Evolutionary conservation across 179 eudicot genomes (phyloP).

Genomic region (Nepenthes alata): DNA sequence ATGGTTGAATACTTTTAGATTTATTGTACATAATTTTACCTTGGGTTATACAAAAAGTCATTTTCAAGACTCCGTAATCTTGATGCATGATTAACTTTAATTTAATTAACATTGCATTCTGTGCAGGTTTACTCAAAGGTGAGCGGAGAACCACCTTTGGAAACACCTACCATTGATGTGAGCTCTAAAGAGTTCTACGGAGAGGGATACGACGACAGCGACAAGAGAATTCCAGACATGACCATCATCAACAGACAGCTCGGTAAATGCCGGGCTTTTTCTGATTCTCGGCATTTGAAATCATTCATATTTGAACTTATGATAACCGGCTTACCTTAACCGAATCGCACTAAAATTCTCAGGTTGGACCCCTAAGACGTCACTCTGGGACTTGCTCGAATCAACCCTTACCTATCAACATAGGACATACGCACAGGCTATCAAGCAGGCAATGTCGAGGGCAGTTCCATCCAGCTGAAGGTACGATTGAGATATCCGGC

Average conservation of each 20-base stretch:
- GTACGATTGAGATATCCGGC: background rate
- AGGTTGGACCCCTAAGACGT: conserved; percentile 18
- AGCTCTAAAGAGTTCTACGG: conserved; percentile 17
- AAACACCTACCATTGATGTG: conserved; percentile 12
- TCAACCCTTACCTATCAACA: conserved; percentile 14
- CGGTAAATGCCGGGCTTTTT: conserved; percentile 3
- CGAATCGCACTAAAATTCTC: background rate
- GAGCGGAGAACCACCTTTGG: conserved; percentile 9
- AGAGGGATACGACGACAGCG: conserved; percentile 17
- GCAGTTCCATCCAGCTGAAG: conserved; percentile 11
- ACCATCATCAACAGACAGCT: conserved; percentile 10
- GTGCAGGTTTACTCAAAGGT: conserved; percentile 14
- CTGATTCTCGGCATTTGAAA: background rate
- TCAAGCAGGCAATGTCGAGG: conserved; percentile 10
- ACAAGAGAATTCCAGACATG: conserved; percentile 17
- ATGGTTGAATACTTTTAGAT: no score
- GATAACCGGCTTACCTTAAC: no score
- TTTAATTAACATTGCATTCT: background rate
- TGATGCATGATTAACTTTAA: background rate
- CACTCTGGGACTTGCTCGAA: conserved; percentile 14
- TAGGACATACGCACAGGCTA: conserved; percentile 12
- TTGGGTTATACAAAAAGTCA: no score
- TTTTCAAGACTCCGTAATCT: no score
- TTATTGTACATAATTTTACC: no score
- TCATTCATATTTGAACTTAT: background rate